Evolutionary conservation across 768 basidiomycete genomes (phyloP).

Genomic region (Phlegmacium glaucopus): DNA sequence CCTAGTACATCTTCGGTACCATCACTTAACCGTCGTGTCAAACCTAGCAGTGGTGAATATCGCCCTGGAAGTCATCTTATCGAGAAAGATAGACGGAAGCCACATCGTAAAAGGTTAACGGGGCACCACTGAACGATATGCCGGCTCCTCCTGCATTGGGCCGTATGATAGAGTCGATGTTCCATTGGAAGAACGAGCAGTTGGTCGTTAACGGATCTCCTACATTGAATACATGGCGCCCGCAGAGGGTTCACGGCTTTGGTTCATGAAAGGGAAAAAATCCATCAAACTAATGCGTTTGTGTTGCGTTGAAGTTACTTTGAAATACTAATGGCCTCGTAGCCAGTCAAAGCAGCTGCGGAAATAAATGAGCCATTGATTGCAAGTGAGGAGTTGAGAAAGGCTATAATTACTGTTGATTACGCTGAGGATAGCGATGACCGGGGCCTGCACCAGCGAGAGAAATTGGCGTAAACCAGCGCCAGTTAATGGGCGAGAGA

Average conservation of each 20-base stretch:
- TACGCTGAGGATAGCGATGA: conserved; percentile 13
- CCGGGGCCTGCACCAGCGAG: conserved; percentile 9
- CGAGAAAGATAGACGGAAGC: conserved; percentile 15
- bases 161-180: conserved; percentile 14
- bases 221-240: conserved; percentile 19
- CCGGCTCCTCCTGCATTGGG: conserved; percentile 22
- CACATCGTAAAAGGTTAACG: conserved; percentile 24
- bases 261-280: conserved; percentile 17
- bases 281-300: conserved; percentile 18
- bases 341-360: conserved; percentile 22
- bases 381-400: not conserved
- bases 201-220: conserved; percentile 25
- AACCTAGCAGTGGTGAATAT: conserved; percentile 14
- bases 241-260: conserved; percentile 23
- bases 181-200: conserved; percentile 22
- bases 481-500: conserved; percentile 16
- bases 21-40: conserved; percentile 3
- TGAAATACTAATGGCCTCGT: conserved; percentile 21
- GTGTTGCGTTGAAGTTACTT: conserved; percentile 22
- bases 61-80: conserved; percentile 18
- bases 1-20: conserved; percentile 7
- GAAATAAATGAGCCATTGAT: not conserved
- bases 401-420: conserved; percentile 14
- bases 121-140: conserved; percentile 17
- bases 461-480: conserved; percentile 15